These are phyloP conservation scores for Lepidium didymum DNA, from an alignment of 345 rosid genomes.

Conservation along the genomic window DNA sequence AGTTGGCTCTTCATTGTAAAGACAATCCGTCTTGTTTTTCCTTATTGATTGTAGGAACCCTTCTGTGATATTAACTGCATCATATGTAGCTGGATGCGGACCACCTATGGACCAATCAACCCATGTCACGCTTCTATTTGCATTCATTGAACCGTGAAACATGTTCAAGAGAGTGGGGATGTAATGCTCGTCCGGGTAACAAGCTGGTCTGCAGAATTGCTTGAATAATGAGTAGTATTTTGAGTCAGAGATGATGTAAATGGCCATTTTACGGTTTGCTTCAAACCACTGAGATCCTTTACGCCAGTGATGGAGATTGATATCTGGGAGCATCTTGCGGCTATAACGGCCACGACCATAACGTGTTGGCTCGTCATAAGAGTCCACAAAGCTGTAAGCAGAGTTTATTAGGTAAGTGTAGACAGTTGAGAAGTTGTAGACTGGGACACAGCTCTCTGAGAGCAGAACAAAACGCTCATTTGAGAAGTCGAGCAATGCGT, in stretches of 20 bases:
- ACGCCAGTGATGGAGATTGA: conserved; percentile 77
- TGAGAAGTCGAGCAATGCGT: conserved; percentile 76
- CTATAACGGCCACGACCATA: conserved; percentile 91
- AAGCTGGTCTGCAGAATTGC: conserved; percentile 75
- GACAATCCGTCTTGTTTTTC: conserved; percentile 54
- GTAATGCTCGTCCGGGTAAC: conserved; percentile 94
- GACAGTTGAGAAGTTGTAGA: conserved; percentile 69
- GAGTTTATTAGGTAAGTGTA: conserved; percentile 72
- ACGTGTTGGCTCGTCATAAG: conserved; percentile 84
- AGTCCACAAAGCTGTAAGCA: conserved; percentile 67
- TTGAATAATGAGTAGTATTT: conserved; percentile 62
- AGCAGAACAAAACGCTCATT: conserved; percentile 88
- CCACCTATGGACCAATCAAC: conserved; percentile 90
- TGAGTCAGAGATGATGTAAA: conserved; percentile 55
- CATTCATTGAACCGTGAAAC: conserved; percentile 59
- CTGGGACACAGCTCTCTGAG: conserved; percentile 93
- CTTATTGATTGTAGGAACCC: conserved; percentile 57
- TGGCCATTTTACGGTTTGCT: conserved; percentile 60
- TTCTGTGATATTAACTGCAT: conserved; percentile 48
- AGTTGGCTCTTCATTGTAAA: conserved; percentile 55
- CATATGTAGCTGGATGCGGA: conserved; percentile 72
- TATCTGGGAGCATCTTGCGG: conserved; percentile 77
- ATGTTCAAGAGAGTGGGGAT: conserved; percentile 78
- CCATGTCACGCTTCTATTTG: conserved; percentile 81
- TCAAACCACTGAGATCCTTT: conserved; percentile 98